phyloP scores from a whole-genome alignment of 176 grass and related monocot genomes.

The Oryza longistaminata region DNA sequence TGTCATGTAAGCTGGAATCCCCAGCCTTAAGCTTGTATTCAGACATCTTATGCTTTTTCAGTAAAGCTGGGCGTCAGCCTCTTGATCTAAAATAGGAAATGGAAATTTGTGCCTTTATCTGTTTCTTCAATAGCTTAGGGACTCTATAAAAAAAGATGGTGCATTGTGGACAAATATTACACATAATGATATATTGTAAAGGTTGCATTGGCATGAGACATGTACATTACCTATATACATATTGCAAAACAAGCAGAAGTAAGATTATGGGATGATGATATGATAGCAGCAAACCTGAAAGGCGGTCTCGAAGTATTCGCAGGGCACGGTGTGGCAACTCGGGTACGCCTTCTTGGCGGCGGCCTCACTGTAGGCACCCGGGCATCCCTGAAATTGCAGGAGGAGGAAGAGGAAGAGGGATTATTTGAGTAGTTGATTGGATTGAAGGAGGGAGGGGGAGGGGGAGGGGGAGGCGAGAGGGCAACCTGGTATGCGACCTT shows the following conservation, averaged over 20 bases:
- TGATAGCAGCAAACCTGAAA: slow-evolving; percentile 44
- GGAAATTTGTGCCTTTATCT: neutral
- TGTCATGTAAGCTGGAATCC: too few species aligned
- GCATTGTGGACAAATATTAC: neutral
- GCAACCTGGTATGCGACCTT: slow-evolving; percentile 70
- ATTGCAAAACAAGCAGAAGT: neutral
- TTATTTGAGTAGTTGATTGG: too few species aligned
- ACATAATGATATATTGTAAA: neutral
- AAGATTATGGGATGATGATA: neutral
- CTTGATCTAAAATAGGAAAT: neutral
- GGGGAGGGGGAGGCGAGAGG: too few species aligned
- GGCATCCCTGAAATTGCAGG: slow-evolving; percentile 32
- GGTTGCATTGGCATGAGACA: neutral
- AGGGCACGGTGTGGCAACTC: slow-evolving; percentile 75
- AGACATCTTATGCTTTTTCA: too few species aligned
- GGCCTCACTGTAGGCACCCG: slow-evolving; percentile 80
- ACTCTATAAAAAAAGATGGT: neutral
- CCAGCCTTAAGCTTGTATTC: too few species aligned
- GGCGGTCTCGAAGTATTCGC: slow-evolving; percentile 74
- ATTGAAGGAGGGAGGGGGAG: too few species aligned
- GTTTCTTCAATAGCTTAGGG: neutral
- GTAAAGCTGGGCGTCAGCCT: too few species aligned
- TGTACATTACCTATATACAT: too few species aligned
- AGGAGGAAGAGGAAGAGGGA: neutral
- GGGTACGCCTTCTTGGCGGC: slow-evolving; percentile 79